phyloP scores from a whole-genome alignment of 2,329 filamentous ascomycete genomes.

The Penicillium sp. region DNA sequence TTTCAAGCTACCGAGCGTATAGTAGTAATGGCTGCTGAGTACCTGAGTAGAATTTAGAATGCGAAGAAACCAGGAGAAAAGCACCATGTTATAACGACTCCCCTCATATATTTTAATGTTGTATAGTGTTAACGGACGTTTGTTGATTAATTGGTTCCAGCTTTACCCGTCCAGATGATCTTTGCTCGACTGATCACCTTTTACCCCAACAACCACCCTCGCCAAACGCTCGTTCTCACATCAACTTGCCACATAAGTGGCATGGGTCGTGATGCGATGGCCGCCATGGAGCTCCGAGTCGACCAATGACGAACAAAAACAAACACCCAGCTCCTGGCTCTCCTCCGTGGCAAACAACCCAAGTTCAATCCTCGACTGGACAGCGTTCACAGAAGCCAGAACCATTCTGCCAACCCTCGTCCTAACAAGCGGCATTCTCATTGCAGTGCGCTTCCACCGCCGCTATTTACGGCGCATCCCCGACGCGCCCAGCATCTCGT shows the following conservation, averaged over 20 bases:
- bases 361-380: constrained; percentile 45
- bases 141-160: neutral
- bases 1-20: neutral
- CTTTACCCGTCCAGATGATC: neutral
- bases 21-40: neutral
- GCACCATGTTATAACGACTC: no score
- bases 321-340: constrained; percentile 11
- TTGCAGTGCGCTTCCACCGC: constrained; percentile 36
- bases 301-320: constrained; percentile 22
- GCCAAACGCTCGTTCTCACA: neutral
- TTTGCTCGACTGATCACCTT: neutral
- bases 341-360: constrained; percentile 32
- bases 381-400: constrained; percentile 36
- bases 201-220: constrained; percentile 15
- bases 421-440: constrained; percentile 40
- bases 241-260: constrained; percentile 14
- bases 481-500: constrained; percentile 69
- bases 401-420: constrained; percentile 40
- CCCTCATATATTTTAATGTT: neutral
- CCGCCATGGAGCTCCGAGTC: constrained; percentile 46
- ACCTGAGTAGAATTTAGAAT: neutral
- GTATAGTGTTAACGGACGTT: no score
- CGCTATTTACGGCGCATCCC: constrained; percentile 79
- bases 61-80: no score
- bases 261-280: constrained; percentile 49